Evolutionary conservation across 2,329 filamentous ascomycete species (phyloP), one percentile per base, ranked within the genome.

Genomic region (Aspergillus chevalieri): DNA sequence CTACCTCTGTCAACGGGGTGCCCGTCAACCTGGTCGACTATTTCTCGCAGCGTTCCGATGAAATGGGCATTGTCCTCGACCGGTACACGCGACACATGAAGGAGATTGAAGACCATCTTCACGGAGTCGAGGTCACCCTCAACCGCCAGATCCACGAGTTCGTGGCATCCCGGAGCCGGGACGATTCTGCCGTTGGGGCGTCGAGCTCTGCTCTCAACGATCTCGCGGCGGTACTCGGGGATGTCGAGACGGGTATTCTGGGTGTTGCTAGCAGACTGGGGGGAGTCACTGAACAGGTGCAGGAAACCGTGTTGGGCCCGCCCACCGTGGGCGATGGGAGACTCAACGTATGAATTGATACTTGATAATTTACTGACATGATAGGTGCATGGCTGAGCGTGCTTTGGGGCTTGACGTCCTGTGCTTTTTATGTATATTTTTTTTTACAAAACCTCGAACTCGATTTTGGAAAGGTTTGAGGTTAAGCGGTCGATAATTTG

Each of bases 101-200:
- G 48, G 82, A 86, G 62, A 84, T 86, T 47, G 83, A 86, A 67
- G 74, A 77, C 54, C 83, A 85, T 61, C 72, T 86, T 53, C 76
- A 82, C 52, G 78, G 80, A 7, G 77, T 86, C n/a, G 82, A 85
- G 64, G 73, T 76, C 12, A 78, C 74, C 33, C 72, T 84, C 51
- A 75, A 79, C 43, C 77, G 82, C 52, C 79, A 85, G 64, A 74
- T 84, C 51, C 79, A 81, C 59, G 75, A 79, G 41, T 74, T 81
- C 58, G 70, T 69, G 43, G 65, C 70, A 30, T 71, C 65, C 36
- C 66, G 66, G 44, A 71, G 60, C 53, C 69, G 66, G 50, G 72
- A 65, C 56, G 68, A 71, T 26, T 60, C 59, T 24, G 62, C 49
- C 64, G 68, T 47, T 57, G 70, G 48, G 73, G 78, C 55, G 69